Base-by-base conservation (phyloP, 2,329 filamentous ascomycete genomes). In the Grosmannia huntii region DNA sequence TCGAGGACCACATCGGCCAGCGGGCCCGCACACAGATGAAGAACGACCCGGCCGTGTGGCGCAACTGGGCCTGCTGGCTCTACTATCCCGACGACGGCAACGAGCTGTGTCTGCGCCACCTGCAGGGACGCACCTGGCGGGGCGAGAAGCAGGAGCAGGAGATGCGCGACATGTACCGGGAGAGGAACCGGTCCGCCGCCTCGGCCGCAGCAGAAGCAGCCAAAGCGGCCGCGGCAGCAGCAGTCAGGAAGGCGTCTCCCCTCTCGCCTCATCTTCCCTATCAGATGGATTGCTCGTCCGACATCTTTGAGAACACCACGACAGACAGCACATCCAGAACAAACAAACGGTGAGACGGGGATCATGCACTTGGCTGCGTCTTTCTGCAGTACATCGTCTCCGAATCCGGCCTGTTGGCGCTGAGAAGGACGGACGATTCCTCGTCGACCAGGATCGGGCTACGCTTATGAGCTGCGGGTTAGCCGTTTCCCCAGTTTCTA, bases 21-120 rank as follows among this genome's bases (percentile, higher is more conserved):
- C 71, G 76, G 1, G 79, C 78, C 1, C 71, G 79, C n/a, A 67
- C 71, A 0, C 77, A 81, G 65, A 82, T 82, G 79, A 82, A 82
- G 63, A 70, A 75, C 5, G 77, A 78, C 0, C 55, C 59, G 7
- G 77, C 77, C 0, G 52, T 67, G 33, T 82, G 77, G 75, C 62
- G 61, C 1, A 75, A 75, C 60, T 82, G 78, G 78, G 79, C 76
- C 0, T 78, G 73, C 38, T 82, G 79, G 79, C 68, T 81, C 21
- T 81, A 78, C 61, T 79, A 78, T 41, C 78, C 79, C 0, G 71
- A 72, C 1, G 67, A 75, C 11, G 3, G 79, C 76, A 1, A 65
- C 56, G 62, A 65, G 52, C 61, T 77, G 5, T 81, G 78, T 54
- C 60, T 82, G 52, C 68, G 73, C 51, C 79, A 82, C 60, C 68